A percentile compares a stretch with the other conserved stretches of the same genome.
phyloP scores from a whole-genome alignment of 176 grass and related monocot genomes.

The Thinopyrum elongatum region DNA sequence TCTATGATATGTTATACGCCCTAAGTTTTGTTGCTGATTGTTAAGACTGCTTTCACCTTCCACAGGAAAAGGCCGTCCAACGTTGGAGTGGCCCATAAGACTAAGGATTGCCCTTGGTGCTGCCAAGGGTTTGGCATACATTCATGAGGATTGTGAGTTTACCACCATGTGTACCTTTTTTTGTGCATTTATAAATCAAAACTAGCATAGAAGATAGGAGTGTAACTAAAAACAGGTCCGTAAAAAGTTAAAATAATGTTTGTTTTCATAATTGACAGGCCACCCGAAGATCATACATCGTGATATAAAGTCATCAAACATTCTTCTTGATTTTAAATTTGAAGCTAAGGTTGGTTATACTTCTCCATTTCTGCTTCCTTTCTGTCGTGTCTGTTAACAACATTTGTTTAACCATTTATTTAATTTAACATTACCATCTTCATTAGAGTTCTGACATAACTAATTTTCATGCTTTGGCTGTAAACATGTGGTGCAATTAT shows the following conservation, averaged over 20 bases:
- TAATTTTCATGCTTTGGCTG: background rate
- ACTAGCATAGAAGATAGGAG: background rate
- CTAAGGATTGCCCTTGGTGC: slow-evolving; percentile 78
- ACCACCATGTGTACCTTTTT: slow-evolving; percentile 8
- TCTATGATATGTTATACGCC: slow-evolving; percentile 3
- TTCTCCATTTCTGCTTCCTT: slow-evolving; percentile 6
- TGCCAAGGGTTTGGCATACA: slow-evolving; percentile 82
- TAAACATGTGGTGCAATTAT: slow-evolving; percentile 15
- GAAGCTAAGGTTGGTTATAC: slow-evolving; percentile 59
- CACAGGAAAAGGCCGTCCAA: slow-evolving; percentile 50
- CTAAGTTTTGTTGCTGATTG: background rate
- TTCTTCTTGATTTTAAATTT: slow-evolving; percentile 79
- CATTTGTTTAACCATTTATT: slow-evolving; percentile 2
- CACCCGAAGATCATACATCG: slow-evolving; percentile 85
- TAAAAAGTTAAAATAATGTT: background rate
- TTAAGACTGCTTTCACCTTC: slow-evolving; percentile 17
- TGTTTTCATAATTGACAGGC: slow-evolving; percentile 43
- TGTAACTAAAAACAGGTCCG: background rate
- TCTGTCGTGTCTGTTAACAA: background rate
- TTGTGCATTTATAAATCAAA: background rate
- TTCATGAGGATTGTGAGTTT: slow-evolving; percentile 90
- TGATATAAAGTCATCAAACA: slow-evolving; percentile 77
- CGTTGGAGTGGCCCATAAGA: slow-evolving; percentile 74
- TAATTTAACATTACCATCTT: background rate
- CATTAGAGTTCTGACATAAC: background rate